Conservation (phyloP, 1,284 basidiomycete genomes). For the Melampsora medusae region DNA sequence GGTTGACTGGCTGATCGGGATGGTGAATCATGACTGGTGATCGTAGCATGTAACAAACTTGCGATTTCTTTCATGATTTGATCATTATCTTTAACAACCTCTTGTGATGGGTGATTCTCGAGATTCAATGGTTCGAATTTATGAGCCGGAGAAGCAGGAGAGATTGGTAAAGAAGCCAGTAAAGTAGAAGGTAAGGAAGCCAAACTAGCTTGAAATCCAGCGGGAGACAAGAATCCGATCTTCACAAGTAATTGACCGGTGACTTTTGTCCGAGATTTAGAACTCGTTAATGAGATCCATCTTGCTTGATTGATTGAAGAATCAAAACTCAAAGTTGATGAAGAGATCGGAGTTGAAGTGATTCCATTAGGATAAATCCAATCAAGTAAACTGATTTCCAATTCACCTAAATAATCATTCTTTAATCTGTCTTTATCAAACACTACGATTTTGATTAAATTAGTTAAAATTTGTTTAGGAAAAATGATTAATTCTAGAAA, state of each 20-base stretch:
- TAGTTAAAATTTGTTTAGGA: neutral
- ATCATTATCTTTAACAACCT: neutral
- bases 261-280: conserved; percentile 2
- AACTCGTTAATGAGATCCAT: neutral
- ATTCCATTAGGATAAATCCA: conserved; percentile 59
- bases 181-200: neutral
- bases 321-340: neutral
- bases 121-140: neutral
- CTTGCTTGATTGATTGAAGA: neutral
- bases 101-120: neutral
- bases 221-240: neutral
- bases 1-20: neutral
- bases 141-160: neutral
- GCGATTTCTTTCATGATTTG: neutral
- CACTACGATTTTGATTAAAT: neutral
- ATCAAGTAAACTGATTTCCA: conserved; percentile 69
- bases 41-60: neutral
- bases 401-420: conserved; percentile 92
- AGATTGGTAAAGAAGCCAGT: neutral
- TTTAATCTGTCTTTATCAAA: conserved; percentile 47
- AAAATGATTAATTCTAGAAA: neutral
- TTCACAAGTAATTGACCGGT: neutral
- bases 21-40: neutral
- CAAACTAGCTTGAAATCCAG: neutral
- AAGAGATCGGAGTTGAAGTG: neutral